Evolutionary conservation across 352 stramenopile species (phyloP).

Genomic region (Stramenopiles sp.): DNA sequence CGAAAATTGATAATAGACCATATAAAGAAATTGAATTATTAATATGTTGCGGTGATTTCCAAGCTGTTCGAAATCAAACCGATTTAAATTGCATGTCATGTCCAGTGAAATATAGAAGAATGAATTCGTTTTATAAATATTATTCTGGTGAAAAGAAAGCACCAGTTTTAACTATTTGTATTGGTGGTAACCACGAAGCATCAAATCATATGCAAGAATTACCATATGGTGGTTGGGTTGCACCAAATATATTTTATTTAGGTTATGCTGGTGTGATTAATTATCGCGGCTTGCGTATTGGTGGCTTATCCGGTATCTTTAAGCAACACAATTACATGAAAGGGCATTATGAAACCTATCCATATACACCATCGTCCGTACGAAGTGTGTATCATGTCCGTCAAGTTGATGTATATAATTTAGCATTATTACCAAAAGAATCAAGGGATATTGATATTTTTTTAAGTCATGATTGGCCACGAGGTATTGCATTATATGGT

Average conservation of each 20-base stretch:
- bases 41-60: constrained; percentile 95
- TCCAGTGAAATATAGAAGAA: constrained; percentile 78
- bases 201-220: constrained; percentile 88
- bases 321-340: constrained; percentile 67
- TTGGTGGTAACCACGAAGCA: constrained; percentile 96
- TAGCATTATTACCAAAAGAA: constrained; percentile 41
- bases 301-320: constrained; percentile 91
- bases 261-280: constrained; percentile 73
- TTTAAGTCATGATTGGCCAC: constrained; percentile 94
- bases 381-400: constrained; percentile 85
- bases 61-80: constrained; percentile 77
- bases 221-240: constrained; percentile 90
- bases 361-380: constrained; percentile 44
- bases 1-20: neutral
- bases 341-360: constrained; percentile 59
- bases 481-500: constrained; percentile 82
- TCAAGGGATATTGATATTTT: constrained; percentile 57
- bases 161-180: constrained; percentile 84
- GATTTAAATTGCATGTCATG: constrained; percentile 83
- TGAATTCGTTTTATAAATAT: constrained; percentile 82
- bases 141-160: constrained; percentile 71
- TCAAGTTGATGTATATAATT: constrained; percentile 70
- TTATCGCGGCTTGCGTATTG: constrained; percentile 74
- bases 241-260: constrained; percentile 96
- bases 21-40: constrained; percentile 69